phyloP scores from a whole-genome alignment of 495 filamentous ascomycete species.

The Penicillium daleae region DNA sequence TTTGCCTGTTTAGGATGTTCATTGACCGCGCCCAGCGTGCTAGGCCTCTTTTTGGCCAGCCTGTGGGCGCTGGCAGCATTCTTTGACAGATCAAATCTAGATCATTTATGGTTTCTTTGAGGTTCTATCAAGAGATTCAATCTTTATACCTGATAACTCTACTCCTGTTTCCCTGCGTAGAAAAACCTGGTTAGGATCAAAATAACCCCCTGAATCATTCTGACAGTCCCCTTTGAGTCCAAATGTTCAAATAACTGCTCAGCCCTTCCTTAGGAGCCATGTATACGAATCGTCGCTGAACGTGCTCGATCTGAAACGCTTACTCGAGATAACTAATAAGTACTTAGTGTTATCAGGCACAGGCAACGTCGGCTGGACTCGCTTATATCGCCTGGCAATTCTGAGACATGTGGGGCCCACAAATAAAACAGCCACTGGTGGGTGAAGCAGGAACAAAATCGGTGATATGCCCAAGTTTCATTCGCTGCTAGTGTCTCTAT shows the following conservation, averaged over 20 bases:
- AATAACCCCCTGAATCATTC: not conserved
- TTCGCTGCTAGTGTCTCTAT: not conserved
- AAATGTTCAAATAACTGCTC: not conserved
- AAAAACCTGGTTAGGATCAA: not conserved
- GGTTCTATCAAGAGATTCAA: not conserved
- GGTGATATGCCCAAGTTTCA: not conserved
- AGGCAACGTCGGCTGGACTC: not conserved
- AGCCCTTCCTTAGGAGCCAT: not conserved
- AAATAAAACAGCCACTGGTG: not conserved
- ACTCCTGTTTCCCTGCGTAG: no score
- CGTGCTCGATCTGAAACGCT: not conserved
- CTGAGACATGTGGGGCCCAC: not conserved
- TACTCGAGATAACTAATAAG: not conserved
- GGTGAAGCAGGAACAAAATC: not conserved
- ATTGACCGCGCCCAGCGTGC: not conserved
- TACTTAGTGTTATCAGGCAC: not conserved
- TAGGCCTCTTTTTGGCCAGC: not conserved
- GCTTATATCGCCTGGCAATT: not conserved
- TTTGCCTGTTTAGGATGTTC: conserved; percentile 1
- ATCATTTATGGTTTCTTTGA: not conserved
- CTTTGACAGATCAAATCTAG: not conserved
- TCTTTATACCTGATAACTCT: no score
- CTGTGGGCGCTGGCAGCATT: not conserved
- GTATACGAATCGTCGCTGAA: no score
- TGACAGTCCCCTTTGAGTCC: not conserved